Percentiles rank a stretch among this genome's conserved stretches.
phyloP scores from a whole-genome alignment of 768 basidiomycete species.

The Imleria badia region DNA sequence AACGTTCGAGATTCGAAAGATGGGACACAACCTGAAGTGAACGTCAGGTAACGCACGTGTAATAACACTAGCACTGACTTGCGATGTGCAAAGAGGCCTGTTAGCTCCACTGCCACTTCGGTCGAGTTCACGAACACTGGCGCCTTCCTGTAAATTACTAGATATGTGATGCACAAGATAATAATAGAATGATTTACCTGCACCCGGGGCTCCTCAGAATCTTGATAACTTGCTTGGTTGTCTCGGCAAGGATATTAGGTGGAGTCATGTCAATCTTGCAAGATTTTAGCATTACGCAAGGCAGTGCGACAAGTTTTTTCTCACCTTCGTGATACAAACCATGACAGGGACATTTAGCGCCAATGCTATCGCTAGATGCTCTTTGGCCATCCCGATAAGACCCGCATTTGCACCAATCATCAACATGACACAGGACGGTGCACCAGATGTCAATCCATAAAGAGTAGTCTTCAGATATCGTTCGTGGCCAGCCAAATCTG shows the following conservation, averaged over 20 bases:
- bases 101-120: slow-evolving; percentile 79
- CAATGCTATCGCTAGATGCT: slow-evolving; percentile 92
- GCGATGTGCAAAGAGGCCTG: slow-evolving; percentile 71
- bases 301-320: not conserved
- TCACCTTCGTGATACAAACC: slow-evolving; percentile 91
- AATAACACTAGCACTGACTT: slow-evolving; percentile 42
- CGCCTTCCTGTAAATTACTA: slow-evolving; percentile 52
- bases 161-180: not conserved
- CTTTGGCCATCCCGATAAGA: slow-evolving; percentile 89
- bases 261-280: slow-evolving; percentile 93
- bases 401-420: slow-evolving; percentile 97
- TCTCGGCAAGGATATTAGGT: slow-evolving; percentile 85
- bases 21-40: slow-evolving; percentile 73
- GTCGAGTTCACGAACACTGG: slow-evolving; percentile 83
- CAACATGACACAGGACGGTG: slow-evolving; percentile 87
- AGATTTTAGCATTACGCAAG: slow-evolving; percentile 2
- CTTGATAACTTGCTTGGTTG: slow-evolving; percentile 88
- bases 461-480: slow-evolving; percentile 90
- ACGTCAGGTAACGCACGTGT: not conserved
- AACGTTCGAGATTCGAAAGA: slow-evolving; percentile 92
- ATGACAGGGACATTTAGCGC: slow-evolving; percentile 92
- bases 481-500: slow-evolving; percentile 96
- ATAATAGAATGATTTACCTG: slow-evolving; percentile 46
- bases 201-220: slow-evolving; percentile 93
- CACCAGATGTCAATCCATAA: slow-evolving; percentile 92